A percentile compares a stretch with the other conserved stretches of the same genome.
Conservation (phyloP, 495 filamentous ascomycete genomes). For the Penicillium soppii region DNA sequence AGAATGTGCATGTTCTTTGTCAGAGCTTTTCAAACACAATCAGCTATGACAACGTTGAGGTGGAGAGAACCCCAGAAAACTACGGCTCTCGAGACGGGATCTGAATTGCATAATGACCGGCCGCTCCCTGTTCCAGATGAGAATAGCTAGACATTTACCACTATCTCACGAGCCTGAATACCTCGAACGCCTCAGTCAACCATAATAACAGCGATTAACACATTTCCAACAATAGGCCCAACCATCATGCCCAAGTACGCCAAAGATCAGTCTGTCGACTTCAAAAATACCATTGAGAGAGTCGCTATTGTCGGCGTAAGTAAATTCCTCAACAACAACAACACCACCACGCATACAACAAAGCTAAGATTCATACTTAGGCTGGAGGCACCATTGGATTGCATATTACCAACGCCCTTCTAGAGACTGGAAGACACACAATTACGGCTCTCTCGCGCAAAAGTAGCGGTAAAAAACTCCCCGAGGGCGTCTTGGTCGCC, state of each 20-base stretch:
- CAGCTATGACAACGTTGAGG: background rate
- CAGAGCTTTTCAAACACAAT: background rate
- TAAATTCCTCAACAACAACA: constrained; percentile 1
- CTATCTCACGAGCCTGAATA: constrained; percentile 7
- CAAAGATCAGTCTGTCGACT: constrained; percentile 36
- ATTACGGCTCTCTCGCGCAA: constrained; percentile 55
- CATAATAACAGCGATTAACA: constrained; percentile 6
- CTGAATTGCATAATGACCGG: constrained; percentile 16
- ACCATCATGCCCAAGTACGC: constrained; percentile 29
- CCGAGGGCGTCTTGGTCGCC: constrained; percentile 42
- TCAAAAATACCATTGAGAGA: constrained; percentile 42
- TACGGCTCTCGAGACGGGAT: background rate
- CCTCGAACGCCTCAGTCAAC: constrained; percentile 3
- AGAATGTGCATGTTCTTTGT: background rate
- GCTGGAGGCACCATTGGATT: constrained; percentile 60
- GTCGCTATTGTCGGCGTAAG: constrained; percentile 53
- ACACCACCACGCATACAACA: background rate
- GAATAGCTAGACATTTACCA: constrained; percentile 5
- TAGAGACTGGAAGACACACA: constrained; percentile 51
- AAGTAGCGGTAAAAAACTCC: constrained; percentile 41
- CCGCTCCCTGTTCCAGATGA: constrained; percentile 5
- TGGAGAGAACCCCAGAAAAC: background rate
- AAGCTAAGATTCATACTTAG: constrained; percentile 33
- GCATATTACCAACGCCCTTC: constrained; percentile 47
- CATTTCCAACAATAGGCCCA: constrained; percentile 3